These are phyloP conservation scores for Saccharomycopsis sp. DNA, from an alignment of 805 yeast genomes.

Conservation along the genomic window DNA sequence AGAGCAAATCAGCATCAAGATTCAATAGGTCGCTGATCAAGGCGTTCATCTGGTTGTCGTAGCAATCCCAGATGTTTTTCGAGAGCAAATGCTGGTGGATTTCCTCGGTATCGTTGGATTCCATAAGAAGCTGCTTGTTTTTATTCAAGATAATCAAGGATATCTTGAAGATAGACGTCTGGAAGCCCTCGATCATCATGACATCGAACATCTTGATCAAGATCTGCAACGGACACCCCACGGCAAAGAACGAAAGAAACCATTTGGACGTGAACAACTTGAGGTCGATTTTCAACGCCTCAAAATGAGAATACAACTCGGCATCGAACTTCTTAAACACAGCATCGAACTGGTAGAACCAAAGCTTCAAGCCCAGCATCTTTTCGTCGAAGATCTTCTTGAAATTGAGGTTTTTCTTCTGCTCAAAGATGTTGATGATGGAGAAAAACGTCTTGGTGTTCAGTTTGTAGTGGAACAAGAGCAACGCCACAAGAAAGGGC, in stretches of 20 bases:
- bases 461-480: constrained; percentile 38
- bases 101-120: constrained; percentile 35
- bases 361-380: constrained; percentile 46
- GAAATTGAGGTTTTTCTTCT: constrained; percentile 38
- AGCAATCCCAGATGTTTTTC: constrained; percentile 37
- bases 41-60: constrained; percentile 31
- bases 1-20: constrained; percentile 14
- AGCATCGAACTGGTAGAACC: constrained; percentile 45
- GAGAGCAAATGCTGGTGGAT: constrained; percentile 36
- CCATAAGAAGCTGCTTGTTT: constrained; percentile 36
- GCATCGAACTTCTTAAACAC: constrained; percentile 37
- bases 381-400: constrained; percentile 46
- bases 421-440: constrained; percentile 51
- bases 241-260: constrained; percentile 56
- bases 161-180: constrained; percentile 48
- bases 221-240: constrained; percentile 51
- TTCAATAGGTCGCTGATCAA: constrained; percentile 28
- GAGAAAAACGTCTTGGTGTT: constrained; percentile 43
- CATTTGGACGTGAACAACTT: constrained; percentile 53
- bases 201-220: constrained; percentile 45
- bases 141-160: constrained; percentile 45
- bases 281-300: constrained; percentile 33
- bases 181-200: constrained; percentile 46
- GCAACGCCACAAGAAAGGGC: constrained; percentile 54
- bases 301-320: constrained; percentile 39